These are phyloP conservation scores for Suillus subluteus DNA, from an alignment of 768 basidiomycete genomes.

Conservation along the genomic window DNA sequence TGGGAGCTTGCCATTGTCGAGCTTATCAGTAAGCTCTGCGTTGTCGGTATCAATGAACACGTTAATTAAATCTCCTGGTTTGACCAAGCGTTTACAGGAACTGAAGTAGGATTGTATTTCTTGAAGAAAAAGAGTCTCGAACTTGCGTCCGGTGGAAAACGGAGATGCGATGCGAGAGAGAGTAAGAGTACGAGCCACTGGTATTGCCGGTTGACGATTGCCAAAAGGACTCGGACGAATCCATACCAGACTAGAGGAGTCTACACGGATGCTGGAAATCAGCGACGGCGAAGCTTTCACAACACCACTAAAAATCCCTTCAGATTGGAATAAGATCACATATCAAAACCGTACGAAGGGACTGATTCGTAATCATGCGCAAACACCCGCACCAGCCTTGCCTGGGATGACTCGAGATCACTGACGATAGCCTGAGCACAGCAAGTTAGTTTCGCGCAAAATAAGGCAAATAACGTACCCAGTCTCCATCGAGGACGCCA, in stretches of 20 bases:
- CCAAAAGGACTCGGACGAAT: slow-evolving; percentile 66
- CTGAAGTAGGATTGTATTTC: slow-evolving; percentile 70
- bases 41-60: slow-evolving; percentile 62
- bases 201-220: slow-evolving; percentile 58
- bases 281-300: slow-evolving; percentile 52
- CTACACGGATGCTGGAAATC: slow-evolving; percentile 52
- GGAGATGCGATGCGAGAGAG: slow-evolving; percentile 84
- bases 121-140: slow-evolving; percentile 63
- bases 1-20: slow-evolving; percentile 2
- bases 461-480: slow-evolving; percentile 51
- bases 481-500: slow-evolving; percentile 75
- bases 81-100: slow-evolving; percentile 55
- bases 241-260: slow-evolving; percentile 33
- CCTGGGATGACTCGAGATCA: slow-evolving; percentile 35
- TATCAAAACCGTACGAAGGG: slow-evolving; percentile 35
- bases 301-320: slow-evolving; percentile 38
- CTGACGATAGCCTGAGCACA: slow-evolving; percentile 52
- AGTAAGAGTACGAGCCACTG: slow-evolving; percentile 69
- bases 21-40: slow-evolving; percentile 13
- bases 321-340: slow-evolving; percentile 9
- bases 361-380: slow-evolving; percentile 50
- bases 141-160: slow-evolving; percentile 61
- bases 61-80: slow-evolving; percentile 74
- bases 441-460: slow-evolving; percentile 13
- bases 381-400: slow-evolving; percentile 60